Base-by-base conservation (phyloP, 768 basidiomycete genomes). In the Solioccasus polychromus region DNA sequence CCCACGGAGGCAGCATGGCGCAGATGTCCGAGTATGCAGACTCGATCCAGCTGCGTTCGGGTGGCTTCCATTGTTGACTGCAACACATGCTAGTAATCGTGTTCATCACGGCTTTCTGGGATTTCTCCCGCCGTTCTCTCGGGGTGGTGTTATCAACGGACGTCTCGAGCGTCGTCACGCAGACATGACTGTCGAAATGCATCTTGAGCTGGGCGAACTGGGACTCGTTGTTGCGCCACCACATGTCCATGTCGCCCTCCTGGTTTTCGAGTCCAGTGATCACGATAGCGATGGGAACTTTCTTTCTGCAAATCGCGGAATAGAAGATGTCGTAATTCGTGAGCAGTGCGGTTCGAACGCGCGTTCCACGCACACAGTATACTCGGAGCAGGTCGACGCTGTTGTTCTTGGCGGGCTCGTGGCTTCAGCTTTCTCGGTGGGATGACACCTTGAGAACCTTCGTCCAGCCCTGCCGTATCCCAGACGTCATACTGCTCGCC, bases 181-280 rank as follows among this genome's bases (percentile, higher is more conserved):
- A 68, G 14, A 67, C 68, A 20, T 68, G 57, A 26, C 29, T 41
- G 18, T 54, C 50, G 36, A 68, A 68, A 37, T 25, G 14, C 68
- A 68, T 65, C 14, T 51, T 49, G 9, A 53, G 23, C 20, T n/a
- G 22, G 9, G 53, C 47, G 32, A 68, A 68, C 20, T 53, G 52
- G 8, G 12, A 1, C 28, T 50, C 34, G 36, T 68, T 68, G 8
- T 40, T 36, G 14, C 7, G 20, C 68, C 67, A 68, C 67, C 68
- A 68, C 12, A 18, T 46, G 19, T 68, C 67, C 67, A 69, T 68
- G 23, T 31, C 47, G 12, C 36, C 51, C 26, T 67, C 61, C 41
- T 70, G 65, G 46, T 63, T 53, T 44, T 72, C 73, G n/a, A 74
- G 61, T 22, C 71, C 69, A 1, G 71, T 74, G n/a, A 74, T 51